Base-by-base conservation (phyloP, 2,329 filamentous ascomycete species). In the Cladophialophora immunda region DNA sequence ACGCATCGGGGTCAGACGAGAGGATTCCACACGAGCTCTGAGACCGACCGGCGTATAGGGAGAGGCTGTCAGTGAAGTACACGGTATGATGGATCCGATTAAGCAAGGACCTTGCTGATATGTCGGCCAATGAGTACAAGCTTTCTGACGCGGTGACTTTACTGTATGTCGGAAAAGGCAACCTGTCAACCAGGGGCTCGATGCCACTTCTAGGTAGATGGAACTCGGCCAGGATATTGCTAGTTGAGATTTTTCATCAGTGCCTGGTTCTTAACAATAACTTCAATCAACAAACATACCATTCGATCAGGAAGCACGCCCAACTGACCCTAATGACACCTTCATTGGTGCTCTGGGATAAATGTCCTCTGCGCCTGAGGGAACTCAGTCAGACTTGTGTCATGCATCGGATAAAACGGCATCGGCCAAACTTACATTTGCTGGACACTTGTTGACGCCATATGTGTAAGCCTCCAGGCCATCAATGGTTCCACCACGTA, bases 191-290 rank as follows among this genome's bases (percentile, higher is more conserved):
- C 17, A 64, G 50, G 25, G 56, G 11, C 25, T 64, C 61, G 15
- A 64, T 52, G 38, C 61, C 61, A 64, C 61, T 64, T 50, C 61
- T 64, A 8, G 61, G 61, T 41, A 50, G 61, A 53, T 64, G 61
- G 15, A 64, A 64, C 9, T 64, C 61, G 38, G 61, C 61, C 15
- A 64, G 61, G 41, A 64, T 64, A 19, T 64, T 30, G 50, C 61
- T 64, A 19, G 7, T 34, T 7, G 41, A 19, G 7, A 22, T 25
- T 19, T 52, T 19, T 45, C 27, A n/a, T 64, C 53, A 64, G 38
- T 8, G n/a, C n/a, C 52, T 22, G 29, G 11, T 27, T 32, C 17
- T 32, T 29, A 11, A 11, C 32, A 11, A 27, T 13, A 27, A 7
- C 15, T 41, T 45, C 2, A 8, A n/a, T 13, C 5, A 7, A 58